These are phyloP conservation scores for Fagopyrum homotropicum DNA, from an alignment of 148 eudicot genomes.

Conservation along the genomic window DNA sequence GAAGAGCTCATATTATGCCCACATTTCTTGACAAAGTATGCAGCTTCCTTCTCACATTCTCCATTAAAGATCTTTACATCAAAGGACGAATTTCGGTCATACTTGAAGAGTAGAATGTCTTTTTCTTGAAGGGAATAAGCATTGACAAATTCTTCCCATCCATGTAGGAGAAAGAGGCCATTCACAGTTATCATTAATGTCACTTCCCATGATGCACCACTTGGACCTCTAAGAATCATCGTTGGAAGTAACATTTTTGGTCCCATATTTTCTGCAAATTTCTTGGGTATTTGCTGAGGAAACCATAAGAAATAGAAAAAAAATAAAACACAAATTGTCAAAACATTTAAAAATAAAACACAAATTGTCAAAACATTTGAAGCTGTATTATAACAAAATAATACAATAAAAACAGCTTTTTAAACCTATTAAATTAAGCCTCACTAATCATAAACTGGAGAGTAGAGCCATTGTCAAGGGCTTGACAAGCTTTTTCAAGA, in stretches of 20 bases:
- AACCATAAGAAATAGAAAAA: not conserved
- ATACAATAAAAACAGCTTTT: too few species aligned
- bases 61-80: conserved; percentile 19
- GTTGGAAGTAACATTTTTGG: conserved; percentile 9
- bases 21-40: conserved; percentile 24
- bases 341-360: not conserved
- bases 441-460: not conserved
- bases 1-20: conserved; percentile 1
- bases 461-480: not conserved
- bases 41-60: conserved; percentile 21
- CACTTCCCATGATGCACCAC: conserved; percentile 19
- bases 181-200: conserved; percentile 1
- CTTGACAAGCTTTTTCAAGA: not conserved
- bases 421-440: not conserved
- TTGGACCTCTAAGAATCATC: conserved; percentile 17
- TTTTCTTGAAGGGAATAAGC: conserved; percentile 22
- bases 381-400: too few species aligned
- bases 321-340: not conserved
- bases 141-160: conserved; percentile 24
- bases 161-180: conserved; percentile 15
- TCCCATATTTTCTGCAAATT: conserved; percentile 18
- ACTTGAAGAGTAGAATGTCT: conserved; percentile 23
- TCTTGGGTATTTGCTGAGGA: conserved; percentile 19
- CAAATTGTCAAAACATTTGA: not conserved
- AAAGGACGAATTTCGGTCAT: conserved; percentile 20